Evolutionary conservation across 352 stramenopile genomes (phyloP).

Genomic region (Globisporangium cylindrosporum): DNA sequence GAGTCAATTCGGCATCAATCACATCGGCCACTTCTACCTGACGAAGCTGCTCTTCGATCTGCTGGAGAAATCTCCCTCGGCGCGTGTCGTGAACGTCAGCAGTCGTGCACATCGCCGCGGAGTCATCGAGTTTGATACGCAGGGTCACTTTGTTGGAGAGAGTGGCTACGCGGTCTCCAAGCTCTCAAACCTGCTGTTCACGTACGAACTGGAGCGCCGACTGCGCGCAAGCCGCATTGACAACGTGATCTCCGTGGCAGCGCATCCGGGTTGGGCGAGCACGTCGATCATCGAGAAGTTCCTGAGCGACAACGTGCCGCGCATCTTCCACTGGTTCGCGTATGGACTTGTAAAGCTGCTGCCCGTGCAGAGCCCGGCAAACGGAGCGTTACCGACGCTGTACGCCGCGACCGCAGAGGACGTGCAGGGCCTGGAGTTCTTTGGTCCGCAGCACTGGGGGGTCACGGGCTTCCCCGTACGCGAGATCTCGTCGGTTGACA

Average conservation of each 20-base stretch:
- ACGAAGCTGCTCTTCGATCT: constrained; percentile 39
- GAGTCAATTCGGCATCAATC: constrained; percentile 46
- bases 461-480: constrained; percentile 11
- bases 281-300: constrained; percentile 31
- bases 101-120: constrained; percentile 34
- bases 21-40: constrained; percentile 51
- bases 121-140: constrained; percentile 22
- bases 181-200: constrained; percentile 51
- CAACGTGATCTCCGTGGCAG: constrained; percentile 36
- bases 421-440: constrained; percentile 16
- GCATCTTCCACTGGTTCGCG: constrained; percentile 9
- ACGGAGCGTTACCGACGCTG: constrained; percentile 9
- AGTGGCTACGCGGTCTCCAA: constrained; percentile 44
- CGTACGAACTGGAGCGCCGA: constrained; percentile 40
- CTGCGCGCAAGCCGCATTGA: constrained; percentile 22
- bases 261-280: constrained; percentile 24
- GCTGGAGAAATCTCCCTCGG: constrained; percentile 18
- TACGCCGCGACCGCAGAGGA: constrained; percentile 11
- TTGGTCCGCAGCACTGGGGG: constrained; percentile 3
- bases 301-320: constrained; percentile 23
- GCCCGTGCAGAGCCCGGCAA: constrained; percentile 4
- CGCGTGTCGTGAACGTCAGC: constrained; percentile 41
- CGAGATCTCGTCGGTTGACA: constrained; percentile 16
- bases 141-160: constrained; percentile 24
- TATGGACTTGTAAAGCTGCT: neutral